Conservation (phyloP, 805 yeast genomes). For the Pichia cabralensis region DNA sequence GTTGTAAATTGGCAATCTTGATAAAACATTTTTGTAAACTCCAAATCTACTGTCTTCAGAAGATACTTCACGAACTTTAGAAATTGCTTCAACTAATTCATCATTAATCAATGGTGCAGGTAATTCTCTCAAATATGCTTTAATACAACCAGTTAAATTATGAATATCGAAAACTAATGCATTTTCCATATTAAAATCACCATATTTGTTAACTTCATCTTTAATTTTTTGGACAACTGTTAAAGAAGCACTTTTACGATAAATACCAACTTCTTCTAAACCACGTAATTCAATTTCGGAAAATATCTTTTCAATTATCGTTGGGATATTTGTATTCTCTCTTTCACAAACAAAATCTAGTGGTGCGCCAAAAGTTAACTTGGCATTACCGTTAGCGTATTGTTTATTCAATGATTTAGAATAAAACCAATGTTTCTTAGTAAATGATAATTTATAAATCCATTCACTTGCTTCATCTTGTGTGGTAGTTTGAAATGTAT, state of each 20-base stretch:
- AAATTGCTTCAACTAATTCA: slow-evolving; percentile 51
- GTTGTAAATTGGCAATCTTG: slow-evolving; percentile 51
- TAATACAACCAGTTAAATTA: slow-evolving; percentile 81
- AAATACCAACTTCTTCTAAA: slow-evolving; percentile 81
- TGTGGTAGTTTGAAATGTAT: slow-evolving; percentile 54
- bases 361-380: slow-evolving; percentile 79
- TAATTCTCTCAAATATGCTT: slow-evolving; percentile 71
- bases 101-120: slow-evolving; percentile 77
- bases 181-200: slow-evolving; percentile 36
- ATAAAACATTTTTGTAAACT: slow-evolving; percentile 17
- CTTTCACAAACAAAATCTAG: slow-evolving; percentile 64
- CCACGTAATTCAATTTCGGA: slow-evolving; percentile 80
- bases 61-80: slow-evolving; percentile 22
- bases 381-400: slow-evolving; percentile 8
- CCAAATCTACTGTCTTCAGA: slow-evolving; percentile 18
- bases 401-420: slow-evolving; percentile 28
- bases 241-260: slow-evolving; percentile 55
- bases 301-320: slow-evolving; percentile 53
- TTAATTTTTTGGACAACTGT: slow-evolving; percentile 36
- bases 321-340: slow-evolving; percentile 55
- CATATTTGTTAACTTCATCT: slow-evolving; percentile 35
- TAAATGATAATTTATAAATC: slow-evolving; percentile 42
- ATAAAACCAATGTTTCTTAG: slow-evolving; percentile 46
- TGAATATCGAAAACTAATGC: slow-evolving; percentile 56
- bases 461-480: slow-evolving; percentile 64